Conservation (phyloP, 2,329 filamentous ascomycete species). For the Stemphylium lycopersici region DNA sequence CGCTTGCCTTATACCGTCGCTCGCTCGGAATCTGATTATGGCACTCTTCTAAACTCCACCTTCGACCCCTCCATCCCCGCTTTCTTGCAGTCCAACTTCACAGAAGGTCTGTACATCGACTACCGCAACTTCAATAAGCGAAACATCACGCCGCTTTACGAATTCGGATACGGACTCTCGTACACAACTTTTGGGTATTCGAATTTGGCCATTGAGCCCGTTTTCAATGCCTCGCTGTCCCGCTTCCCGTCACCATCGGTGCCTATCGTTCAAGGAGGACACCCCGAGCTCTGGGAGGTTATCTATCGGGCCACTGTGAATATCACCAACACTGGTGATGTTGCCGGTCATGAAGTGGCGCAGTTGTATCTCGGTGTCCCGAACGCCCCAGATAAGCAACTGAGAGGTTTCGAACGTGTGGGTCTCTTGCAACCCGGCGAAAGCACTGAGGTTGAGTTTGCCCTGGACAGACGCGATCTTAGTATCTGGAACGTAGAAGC, state of each 20-base stretch:
- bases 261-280: conserved; percentile 38
- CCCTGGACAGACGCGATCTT: conserved; percentile 76
- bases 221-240: conserved; percentile 48
- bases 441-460: conserved; percentile 66
- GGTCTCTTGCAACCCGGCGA: conserved; percentile 68
- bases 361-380: conserved; percentile 72
- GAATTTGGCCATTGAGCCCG: conserved; percentile 62
- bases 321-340: conserved; percentile 71
- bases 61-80: conserved; percentile 57
- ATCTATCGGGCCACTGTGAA: conserved; percentile 69
- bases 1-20: conserved; percentile 82
- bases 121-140: conserved; percentile 74
- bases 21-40: conserved; percentile 69
- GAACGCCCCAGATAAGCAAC: conserved; percentile 66
- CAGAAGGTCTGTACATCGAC: conserved; percentile 80
- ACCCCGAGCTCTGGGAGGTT: conserved; percentile 66
- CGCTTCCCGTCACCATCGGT: conserved; percentile 19
- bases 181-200: conserved; percentile 80
- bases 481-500: conserved; percentile 78
- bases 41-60: conserved; percentile 60
- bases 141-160: conserved; percentile 70
- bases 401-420: conserved; percentile 81
- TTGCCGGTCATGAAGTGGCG: conserved; percentile 71
- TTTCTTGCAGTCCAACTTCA: conserved; percentile 75
- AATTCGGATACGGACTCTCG: conserved; percentile 76